A percentile compares a stretch with the other conserved stretches of the same genome.
Evolutionary conservation across 176 grass and related monocot genomes (phyloP).

Genomic region (Pontederia paniculata): DNA sequence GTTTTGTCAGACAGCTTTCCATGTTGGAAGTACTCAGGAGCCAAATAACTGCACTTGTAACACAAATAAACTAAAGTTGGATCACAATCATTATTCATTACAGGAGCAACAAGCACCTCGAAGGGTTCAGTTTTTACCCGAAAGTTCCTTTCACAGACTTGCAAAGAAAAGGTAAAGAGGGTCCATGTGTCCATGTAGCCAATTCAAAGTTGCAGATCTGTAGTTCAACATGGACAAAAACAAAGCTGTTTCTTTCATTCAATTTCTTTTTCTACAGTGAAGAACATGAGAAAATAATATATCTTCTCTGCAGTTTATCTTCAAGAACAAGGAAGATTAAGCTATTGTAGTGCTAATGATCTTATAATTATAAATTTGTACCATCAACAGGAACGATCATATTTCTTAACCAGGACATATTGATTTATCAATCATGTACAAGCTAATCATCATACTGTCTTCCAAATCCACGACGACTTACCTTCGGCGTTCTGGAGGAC

Average conservation of each 20-base stretch:
- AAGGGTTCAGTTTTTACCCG: constrained; percentile 22
- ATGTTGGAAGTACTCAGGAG: constrained; percentile 47
- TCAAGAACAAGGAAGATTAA: no score
- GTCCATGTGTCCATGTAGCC: constrained; percentile 40
- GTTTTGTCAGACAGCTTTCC: constrained; percentile 47
- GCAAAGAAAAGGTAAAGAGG: constrained; percentile 43
- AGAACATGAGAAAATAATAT: no score
- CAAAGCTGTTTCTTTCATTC: no score
- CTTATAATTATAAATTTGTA: no score
- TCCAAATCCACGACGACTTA: constrained; percentile 1
- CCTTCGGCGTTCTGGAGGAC: constrained; percentile 32
- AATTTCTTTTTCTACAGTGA: no score
- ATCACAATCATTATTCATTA: neutral
- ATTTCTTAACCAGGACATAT: no score
- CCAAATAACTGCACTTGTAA: constrained; percentile 32
- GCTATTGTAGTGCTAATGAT: no score
- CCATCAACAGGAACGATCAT: no score
- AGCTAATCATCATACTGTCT: no score
- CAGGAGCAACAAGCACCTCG: constrained; percentile 1
- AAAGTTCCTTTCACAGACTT: constrained; percentile 46
- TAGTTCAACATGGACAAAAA: no score
- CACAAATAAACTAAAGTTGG: constrained; percentile 3
- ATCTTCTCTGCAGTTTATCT: no score
- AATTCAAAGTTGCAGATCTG: constrained; percentile 48
- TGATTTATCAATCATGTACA: no score